phyloP scores from a whole-genome alignment of 2,329 filamentous ascomycete genomes.

The Botrytis cinerea region DNA sequence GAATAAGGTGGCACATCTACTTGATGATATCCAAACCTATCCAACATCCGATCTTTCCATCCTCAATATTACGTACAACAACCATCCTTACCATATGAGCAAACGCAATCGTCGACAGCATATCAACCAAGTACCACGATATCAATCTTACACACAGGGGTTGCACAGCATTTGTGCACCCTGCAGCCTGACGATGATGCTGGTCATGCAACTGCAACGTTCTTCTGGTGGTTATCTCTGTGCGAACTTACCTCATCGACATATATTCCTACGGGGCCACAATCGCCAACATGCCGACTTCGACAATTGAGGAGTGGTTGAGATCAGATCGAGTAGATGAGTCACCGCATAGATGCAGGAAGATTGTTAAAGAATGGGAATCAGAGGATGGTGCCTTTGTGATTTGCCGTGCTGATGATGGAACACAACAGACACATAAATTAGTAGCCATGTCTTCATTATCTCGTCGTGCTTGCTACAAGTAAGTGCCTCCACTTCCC shows the following conservation, averaged over 20 bases:
- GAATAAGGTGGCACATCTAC: slow-evolving; percentile 32
- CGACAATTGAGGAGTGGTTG: slow-evolving; percentile 42
- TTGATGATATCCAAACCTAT: slow-evolving; percentile 18
- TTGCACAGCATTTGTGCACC: slow-evolving; percentile 41
- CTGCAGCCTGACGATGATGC: slow-evolving; percentile 41
- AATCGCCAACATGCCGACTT: slow-evolving; percentile 38
- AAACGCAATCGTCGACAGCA: slow-evolving; percentile 7
- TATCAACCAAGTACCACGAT: slow-evolving; percentile 18
- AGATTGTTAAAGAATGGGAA: slow-evolving; percentile 40
- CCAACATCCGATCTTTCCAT: slow-evolving; percentile 24
- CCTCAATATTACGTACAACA: slow-evolving; percentile 7
- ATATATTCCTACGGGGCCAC: slow-evolving; percentile 28
- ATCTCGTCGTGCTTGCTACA: slow-evolving; percentile 73
- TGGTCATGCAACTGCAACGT: slow-evolving; percentile 41
- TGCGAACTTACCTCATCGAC: slow-evolving; percentile 26
- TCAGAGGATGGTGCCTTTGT: slow-evolving; percentile 41
- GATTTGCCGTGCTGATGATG: slow-evolving; percentile 44
- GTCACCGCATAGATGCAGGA: slow-evolving; percentile 42
- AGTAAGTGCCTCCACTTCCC: slow-evolving; percentile 41
- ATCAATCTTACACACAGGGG: slow-evolving; percentile 27
- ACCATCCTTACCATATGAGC: slow-evolving; percentile 15
- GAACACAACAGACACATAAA: slow-evolving; percentile 40
- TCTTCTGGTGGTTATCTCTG: slow-evolving; percentile 32
- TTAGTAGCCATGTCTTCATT: slow-evolving; percentile 68
- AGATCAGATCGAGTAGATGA: slow-evolving; percentile 35